Evolutionary conservation across 2,329 filamentous ascomycete genomes (phyloP).

Genomic region (Trichoderma sp.): DNA sequence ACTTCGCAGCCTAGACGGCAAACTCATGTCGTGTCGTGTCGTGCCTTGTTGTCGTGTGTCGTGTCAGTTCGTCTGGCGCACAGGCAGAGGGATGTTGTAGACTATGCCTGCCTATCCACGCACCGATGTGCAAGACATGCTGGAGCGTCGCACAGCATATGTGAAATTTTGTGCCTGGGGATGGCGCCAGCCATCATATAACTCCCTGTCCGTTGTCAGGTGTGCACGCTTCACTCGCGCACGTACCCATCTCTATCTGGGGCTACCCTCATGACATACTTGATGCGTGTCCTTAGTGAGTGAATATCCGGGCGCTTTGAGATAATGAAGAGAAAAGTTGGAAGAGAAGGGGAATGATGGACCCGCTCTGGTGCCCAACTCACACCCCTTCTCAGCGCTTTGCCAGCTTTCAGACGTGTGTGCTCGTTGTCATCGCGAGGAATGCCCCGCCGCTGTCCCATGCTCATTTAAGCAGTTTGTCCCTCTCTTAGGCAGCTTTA

Average conservation of each 20-base stretch:
- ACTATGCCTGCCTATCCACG: background rate
- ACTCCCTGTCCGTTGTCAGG: conserved; percentile 14
- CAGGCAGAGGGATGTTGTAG: background rate
- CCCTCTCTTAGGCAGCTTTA: background rate
- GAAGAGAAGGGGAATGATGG: background rate
- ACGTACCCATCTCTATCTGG: background rate
- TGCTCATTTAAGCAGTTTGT: background rate
- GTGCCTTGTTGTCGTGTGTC: background rate
- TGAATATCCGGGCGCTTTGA: background rate
- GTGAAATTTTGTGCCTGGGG: conserved; percentile 21
- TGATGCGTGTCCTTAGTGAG: background rate
- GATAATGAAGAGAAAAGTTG: background rate
- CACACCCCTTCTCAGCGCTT: conserved; percentile 12
- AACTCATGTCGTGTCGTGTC: conserved; percentile 12
- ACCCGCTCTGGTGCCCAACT: conserved; percentile 27
- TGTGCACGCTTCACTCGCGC: conserved; percentile 5
- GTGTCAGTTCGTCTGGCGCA: conserved; percentile 10
- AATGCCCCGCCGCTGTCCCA: conserved; percentile 11
- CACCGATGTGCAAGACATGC: conserved; percentile 9
- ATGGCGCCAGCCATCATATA: conserved; percentile 14
- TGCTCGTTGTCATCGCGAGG: conserved; percentile 17
- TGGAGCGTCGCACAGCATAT: conserved; percentile 22
- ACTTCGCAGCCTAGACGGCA: background rate
- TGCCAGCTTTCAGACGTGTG: conserved; percentile 5
- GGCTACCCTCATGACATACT: conserved; percentile 14